Percentiles rank a stretch among this genome's conserved stretches.
Conservation (phyloP, 345 rosid species). For the Linum trigynum region DNA sequence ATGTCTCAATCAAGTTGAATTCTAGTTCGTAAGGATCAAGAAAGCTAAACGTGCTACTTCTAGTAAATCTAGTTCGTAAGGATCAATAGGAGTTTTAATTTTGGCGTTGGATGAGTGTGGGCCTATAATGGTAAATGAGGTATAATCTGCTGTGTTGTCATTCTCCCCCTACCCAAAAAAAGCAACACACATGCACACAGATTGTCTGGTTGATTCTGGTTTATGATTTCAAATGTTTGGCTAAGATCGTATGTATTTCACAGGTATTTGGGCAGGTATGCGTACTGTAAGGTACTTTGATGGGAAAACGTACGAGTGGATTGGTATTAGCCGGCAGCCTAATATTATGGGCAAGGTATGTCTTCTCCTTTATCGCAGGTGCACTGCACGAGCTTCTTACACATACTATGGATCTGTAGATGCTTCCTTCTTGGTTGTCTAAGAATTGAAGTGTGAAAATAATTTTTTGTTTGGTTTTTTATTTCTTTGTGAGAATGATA, state of each 20-base stretch:
- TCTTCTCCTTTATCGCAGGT: background rate
- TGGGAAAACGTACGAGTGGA: conserved; percentile 98
- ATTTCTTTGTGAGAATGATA: background rate
- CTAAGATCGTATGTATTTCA: background rate
- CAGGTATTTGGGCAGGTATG: conserved; percentile 99
- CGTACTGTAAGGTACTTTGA: conserved; percentile 86
- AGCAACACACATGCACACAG: no score
- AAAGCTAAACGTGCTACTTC: no score
- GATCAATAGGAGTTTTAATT: no score
- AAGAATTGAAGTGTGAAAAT: background rate
- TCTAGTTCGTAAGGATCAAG: no score
- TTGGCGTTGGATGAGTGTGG: no score
- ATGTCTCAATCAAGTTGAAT: no score
- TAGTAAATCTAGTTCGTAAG: no score
- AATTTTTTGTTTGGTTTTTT: background rate
- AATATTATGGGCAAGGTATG: conserved; percentile 76
- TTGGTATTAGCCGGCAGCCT: conserved; percentile 94
- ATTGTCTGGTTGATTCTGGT: background rate
- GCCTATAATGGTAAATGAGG: no score
- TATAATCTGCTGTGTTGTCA: no score
- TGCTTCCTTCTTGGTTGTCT: background rate
- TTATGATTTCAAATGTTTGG: no score
- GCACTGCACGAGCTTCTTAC: background rate
- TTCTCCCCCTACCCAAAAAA: no score
- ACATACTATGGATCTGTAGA: no score